A percentile compares a stretch with the other conserved stretches of the same genome.
Evolutionary conservation across 768 basidiomycete genomes (phyloP).

Genomic region (Mycena rosella): DNA sequence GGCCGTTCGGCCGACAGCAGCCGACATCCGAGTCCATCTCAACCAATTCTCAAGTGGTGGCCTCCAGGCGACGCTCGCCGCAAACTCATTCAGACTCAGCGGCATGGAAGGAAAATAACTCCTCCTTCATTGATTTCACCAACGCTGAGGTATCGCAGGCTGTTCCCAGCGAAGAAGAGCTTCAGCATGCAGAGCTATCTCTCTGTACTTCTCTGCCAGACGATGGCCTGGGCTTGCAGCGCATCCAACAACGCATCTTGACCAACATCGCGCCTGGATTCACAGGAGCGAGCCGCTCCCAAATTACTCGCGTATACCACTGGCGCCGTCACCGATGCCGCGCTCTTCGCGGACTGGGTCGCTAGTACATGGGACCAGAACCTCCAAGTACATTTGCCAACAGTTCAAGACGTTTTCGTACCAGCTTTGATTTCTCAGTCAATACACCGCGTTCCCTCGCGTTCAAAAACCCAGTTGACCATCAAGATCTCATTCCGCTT

Average conservation of each 20-base stretch:
- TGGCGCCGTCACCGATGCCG: slow-evolving; percentile 32
- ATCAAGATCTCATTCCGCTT: too few species aligned
- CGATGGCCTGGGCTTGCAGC: slow-evolving; percentile 27
- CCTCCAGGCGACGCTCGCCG: slow-evolving; percentile 13
- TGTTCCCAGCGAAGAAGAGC: slow-evolving; percentile 10
- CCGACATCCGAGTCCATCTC: too few species aligned
- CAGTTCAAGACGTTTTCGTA: too few species aligned
- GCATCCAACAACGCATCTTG: slow-evolving; percentile 29
- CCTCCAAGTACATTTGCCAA: slow-evolving; percentile 29
- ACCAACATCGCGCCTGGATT: slow-evolving; percentile 30
- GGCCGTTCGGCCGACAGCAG: too few species aligned
- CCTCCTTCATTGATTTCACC: slow-evolving; percentile 2
- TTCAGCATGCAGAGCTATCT: slow-evolving; percentile 20
- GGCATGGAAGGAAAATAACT: slow-evolving; percentile 12
- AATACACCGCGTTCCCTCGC: too few species aligned
- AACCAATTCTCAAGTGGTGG: too few species aligned
- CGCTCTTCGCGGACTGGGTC: slow-evolving; percentile 32
- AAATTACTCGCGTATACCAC: slow-evolving; percentile 32
- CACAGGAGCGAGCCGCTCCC: slow-evolving; percentile 25
- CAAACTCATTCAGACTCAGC: slow-evolving; percentile 29
- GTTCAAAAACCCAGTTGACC: too few species aligned
- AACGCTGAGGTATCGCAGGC: slow-evolving; percentile 22
- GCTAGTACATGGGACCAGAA: slow-evolving; percentile 35
- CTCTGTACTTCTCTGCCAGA: slow-evolving; percentile 23
- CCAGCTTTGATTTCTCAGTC: too few species aligned